Conservation (phyloP, 2,329 filamentous ascomycete species). For the Herpotrichia juniperi region DNA sequence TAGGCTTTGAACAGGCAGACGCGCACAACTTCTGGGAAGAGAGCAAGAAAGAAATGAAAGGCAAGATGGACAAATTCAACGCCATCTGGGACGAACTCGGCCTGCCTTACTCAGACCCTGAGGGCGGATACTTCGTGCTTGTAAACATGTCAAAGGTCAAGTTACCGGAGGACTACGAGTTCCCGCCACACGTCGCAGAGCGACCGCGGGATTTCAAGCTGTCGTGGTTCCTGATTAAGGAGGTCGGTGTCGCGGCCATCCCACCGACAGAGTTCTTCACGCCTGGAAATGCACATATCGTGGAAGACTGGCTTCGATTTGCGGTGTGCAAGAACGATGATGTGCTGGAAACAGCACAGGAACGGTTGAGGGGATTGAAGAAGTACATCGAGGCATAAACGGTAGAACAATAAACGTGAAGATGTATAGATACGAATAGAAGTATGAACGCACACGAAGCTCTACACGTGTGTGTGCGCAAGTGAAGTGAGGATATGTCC, state of each 20-base stretch:
- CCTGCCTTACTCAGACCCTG: slow-evolving; percentile 79
- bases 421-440: too few species aligned
- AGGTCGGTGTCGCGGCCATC: slow-evolving; percentile 93
- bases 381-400: slow-evolving; percentile 51
- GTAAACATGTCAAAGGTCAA: slow-evolving; percentile 91
- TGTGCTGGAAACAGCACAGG: slow-evolving; percentile 62
- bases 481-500: too few species aligned
- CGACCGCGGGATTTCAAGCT: slow-evolving; percentile 93
- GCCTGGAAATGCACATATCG: slow-evolving; percentile 78
- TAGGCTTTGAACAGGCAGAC: slow-evolving; percentile 92
- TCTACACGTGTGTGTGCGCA: too few species aligned
- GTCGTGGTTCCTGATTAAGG: slow-evolving; percentile 95
- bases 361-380: slow-evolving; percentile 55
- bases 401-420: too few species aligned
- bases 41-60: slow-evolving; percentile 84
- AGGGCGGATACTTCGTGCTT: slow-evolving; percentile 96
- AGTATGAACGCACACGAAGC: too few species aligned
- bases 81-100: slow-evolving; percentile 59
- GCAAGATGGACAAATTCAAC: slow-evolving; percentile 87
- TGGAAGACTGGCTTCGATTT: slow-evolving; percentile 92
- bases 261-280: slow-evolving; percentile 98
- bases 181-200: slow-evolving; percentile 85
- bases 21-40: slow-evolving; percentile 84
- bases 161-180: slow-evolving; percentile 81
- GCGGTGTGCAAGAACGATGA: slow-evolving; percentile 96